Conservation (phyloP, 192 early-diverging fungal genomes). For the Coemansia sp. region DNA sequence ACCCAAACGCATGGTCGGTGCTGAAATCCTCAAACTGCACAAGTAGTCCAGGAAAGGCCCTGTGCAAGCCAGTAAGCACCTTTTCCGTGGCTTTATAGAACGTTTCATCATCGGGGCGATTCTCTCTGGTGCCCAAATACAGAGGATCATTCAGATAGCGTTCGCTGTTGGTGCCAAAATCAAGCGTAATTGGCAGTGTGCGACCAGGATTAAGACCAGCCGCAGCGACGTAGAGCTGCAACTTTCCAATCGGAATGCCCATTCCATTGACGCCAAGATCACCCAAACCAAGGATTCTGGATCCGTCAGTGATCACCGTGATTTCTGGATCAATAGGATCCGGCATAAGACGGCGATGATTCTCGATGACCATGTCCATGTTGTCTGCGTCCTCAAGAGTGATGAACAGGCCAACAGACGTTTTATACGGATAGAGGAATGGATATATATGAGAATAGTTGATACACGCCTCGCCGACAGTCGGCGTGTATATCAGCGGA, state of each 20-base stretch:
- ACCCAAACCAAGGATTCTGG: slow-evolving; percentile 88
- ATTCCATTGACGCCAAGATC: slow-evolving; percentile 91
- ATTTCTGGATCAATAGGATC: slow-evolving; percentile 70
- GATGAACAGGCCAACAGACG: slow-evolving; percentile 80
- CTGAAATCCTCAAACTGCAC: slow-evolving; percentile 98
- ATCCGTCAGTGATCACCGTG: slow-evolving; percentile 89
- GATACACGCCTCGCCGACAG: slow-evolving; percentile 74
- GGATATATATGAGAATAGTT: slow-evolving; percentile 84
- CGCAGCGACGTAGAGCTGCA: slow-evolving; percentile 81
- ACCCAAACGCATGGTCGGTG: slow-evolving; percentile 85
- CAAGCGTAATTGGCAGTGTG: slow-evolving; percentile 86
- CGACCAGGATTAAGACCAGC: slow-evolving; percentile 80
- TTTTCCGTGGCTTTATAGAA: slow-evolving; percentile 61
- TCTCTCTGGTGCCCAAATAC: slow-evolving; percentile 74
- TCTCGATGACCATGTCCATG: slow-evolving; percentile 68
- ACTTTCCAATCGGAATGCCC: slow-evolving; percentile 92
- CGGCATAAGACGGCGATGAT: slow-evolving; percentile 66
- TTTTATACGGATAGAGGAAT: slow-evolving; percentile 69
- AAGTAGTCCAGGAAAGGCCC: slow-evolving; percentile 74
- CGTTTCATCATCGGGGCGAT: slow-evolving; percentile 59
- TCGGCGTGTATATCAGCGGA: slow-evolving; percentile 76
- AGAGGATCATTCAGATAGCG: slow-evolving; percentile 76
- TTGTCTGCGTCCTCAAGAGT: slow-evolving; percentile 67
- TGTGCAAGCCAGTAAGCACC: slow-evolving; percentile 67
- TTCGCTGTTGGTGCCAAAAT: slow-evolving; percentile 86